Base-by-base conservation (phyloP, 441 rosid species). In the Metrosideros polymorpha region DNA sequence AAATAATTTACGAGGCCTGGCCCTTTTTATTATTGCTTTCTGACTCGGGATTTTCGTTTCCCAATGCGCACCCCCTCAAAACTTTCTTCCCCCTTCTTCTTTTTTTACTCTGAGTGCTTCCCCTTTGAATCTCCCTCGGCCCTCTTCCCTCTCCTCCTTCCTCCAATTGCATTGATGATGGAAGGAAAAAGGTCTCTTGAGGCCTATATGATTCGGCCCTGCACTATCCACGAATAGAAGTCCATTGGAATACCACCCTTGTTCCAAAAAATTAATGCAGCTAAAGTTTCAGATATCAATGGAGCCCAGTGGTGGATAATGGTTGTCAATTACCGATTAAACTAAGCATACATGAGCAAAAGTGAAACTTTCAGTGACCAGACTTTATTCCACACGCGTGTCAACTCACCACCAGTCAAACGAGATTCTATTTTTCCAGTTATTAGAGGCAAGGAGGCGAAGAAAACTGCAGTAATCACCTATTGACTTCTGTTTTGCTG, bases 1-100 rank as follows among this genome's bases (percentile, higher is more conserved):
- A 50, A 25, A 56, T 55, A 30, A 86, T 39, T 49, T 75, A 25
- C 84, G 85, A 59, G 84, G 30, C 35, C 59, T 35, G 85, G 86
- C 75, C 61, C 86, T 63, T 83, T 88, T 90, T 84, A 91, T 90
- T 89, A 90, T 91, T 90, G 93, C 92, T 84, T 85, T 92, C 93
- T 92, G 94, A 88, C 93, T 87, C 89, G 91, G 93, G 95, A 94
- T 94, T 94, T 95, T 90, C 93, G 98, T 92, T 94, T 94, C 95
- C 98, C 96, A 83, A 94, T 90, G 89, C 86, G 89, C 86, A 83
- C 92, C 86, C 86, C 91, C 59, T 18, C 6, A 29, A 8, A 42
- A 49, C 8, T 27, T 42, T 77, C 83, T 24, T 51, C 92, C 66
- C 49, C 30, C 18, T 30, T 24, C 27, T 47, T 84, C 84, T 50